A percentile compares a stretch with the other conserved stretches of the same genome.
Conservation (phyloP, 208 protist genomes). For the Naegleria lovaniensis region DNA sequence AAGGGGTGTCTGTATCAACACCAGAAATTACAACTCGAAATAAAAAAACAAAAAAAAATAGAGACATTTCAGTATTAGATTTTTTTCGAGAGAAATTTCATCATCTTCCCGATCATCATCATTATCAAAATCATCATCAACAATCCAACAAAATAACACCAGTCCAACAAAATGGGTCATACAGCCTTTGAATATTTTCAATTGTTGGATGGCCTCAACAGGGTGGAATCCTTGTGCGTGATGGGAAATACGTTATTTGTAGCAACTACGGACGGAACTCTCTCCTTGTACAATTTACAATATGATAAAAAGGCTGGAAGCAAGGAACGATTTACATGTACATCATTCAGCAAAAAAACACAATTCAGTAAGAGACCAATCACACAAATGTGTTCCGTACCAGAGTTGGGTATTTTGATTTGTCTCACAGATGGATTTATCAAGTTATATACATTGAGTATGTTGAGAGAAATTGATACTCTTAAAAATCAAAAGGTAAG, state of each 20-base stretch:
- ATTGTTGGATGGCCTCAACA: background rate
- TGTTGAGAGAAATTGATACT: background rate
- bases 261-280: background rate
- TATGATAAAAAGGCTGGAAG: constrained; percentile 7
- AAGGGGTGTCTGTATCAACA: too few species aligned
- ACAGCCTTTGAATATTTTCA: background rate
- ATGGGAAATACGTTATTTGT: background rate
- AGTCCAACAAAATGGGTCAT: background rate
- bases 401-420: constrained; percentile 23
- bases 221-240: background rate
- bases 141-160: too few species aligned
- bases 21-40: too few species aligned
- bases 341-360: background rate
- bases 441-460: background rate
- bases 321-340: background rate
- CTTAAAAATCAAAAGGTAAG: background rate
- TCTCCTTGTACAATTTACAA: background rate
- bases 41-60: too few species aligned
- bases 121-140: too few species aligned
- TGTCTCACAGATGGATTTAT: background rate
- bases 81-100: too few species aligned
- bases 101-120: too few species aligned
- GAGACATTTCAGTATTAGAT: too few species aligned
- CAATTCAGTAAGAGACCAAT: constrained; percentile 1
- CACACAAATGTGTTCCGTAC: constrained; percentile 4